Conservation (phyloP, 2,329 filamentous ascomycete species). For the Pseudogymnoascus sp. region DNA sequence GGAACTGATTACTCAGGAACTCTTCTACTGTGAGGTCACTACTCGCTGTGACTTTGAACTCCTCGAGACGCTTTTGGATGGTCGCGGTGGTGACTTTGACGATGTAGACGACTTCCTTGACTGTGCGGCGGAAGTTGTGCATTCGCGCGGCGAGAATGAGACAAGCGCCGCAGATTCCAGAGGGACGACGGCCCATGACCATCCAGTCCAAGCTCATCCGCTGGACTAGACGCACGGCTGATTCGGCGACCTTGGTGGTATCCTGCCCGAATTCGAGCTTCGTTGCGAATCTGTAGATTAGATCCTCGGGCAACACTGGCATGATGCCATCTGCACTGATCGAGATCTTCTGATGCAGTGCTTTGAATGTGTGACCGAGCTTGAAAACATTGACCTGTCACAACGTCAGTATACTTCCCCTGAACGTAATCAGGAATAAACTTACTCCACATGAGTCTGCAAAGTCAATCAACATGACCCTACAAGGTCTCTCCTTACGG, state of each 20-base stretch:
- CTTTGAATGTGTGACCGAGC: conserved; percentile 83
- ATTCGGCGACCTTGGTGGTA: conserved; percentile 76
- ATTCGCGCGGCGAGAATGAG: conserved; percentile 92
- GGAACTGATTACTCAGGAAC: conserved; percentile 63
- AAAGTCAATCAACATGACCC: conserved; percentile 90
- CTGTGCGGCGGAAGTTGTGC: conserved; percentile 93
- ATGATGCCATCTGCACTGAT: conserved; percentile 57
- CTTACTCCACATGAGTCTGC: conserved; percentile 64
- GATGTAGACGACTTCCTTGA: conserved; percentile 93
- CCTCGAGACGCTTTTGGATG: conserved; percentile 81
- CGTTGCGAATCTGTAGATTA: conserved; percentile 84
- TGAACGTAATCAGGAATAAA: background rate
- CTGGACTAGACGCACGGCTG: conserved; percentile 78
- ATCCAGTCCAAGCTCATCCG: conserved; percentile 98
- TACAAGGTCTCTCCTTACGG: conserved; percentile 68
- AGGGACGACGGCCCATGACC: conserved; percentile 84
- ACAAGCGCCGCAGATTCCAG: conserved; percentile 88
- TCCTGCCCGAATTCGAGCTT: conserved; percentile 84
- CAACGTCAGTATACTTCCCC: conserved; percentile 22
- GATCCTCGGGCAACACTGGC: conserved; percentile 75
- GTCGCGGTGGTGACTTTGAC: conserved; percentile 94
- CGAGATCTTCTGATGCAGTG: conserved; percentile 63
- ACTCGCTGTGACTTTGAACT: conserved; percentile 82
- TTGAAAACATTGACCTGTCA: conserved; percentile 78
- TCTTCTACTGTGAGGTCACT: conserved; percentile 81